Conservation (phyloP, 2,329 filamentous ascomycete genomes). For the Fusarium praegraminearum region DNA sequence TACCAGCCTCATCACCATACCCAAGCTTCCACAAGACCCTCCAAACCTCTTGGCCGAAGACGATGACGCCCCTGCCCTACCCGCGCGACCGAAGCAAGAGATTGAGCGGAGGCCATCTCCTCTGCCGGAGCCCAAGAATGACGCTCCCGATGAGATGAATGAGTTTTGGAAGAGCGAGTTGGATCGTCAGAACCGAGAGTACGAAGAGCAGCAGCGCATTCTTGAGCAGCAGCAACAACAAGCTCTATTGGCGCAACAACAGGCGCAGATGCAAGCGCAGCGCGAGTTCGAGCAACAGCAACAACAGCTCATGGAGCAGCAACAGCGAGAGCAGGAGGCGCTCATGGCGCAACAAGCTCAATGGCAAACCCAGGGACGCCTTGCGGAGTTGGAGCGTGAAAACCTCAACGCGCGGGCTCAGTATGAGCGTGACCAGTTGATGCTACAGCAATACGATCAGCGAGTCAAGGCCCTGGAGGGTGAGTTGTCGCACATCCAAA, state of each 20-base stretch:
- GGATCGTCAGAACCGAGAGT: slow-evolving; percentile 90
- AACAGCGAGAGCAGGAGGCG: slow-evolving; percentile 90
- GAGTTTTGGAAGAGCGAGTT: slow-evolving; percentile 98
- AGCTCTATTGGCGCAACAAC: slow-evolving; percentile 82
- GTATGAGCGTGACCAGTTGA: slow-evolving; percentile 96
- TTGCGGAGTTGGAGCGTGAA: slow-evolving; percentile 94
- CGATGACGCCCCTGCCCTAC: slow-evolving; percentile 84
- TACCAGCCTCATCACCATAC: slow-evolving; percentile 94
- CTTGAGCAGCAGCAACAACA: slow-evolving; percentile 89
- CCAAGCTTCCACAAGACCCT: slow-evolving; percentile 93
- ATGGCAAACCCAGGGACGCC: slow-evolving; percentile 93
- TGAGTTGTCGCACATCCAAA: slow-evolving; percentile 84
- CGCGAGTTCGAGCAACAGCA: slow-evolving; percentile 98
- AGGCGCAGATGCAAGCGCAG: slow-evolving; percentile 86
- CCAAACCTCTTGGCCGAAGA: slow-evolving; percentile 90
- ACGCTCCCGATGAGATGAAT: slow-evolving; percentile 93
- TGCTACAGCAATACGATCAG: slow-evolving; percentile 96
- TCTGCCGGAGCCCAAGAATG: slow-evolving; percentile 72
- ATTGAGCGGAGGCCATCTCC: slow-evolving; percentile 77
- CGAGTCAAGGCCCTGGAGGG: slow-evolving; percentile 92
- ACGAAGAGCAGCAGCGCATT: slow-evolving; percentile 91
- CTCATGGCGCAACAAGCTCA: slow-evolving; percentile 88
- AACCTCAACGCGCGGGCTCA: slow-evolving; percentile 94
- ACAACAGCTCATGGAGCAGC: slow-evolving; percentile 85
- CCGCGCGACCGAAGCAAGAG: slow-evolving; percentile 81